A percentile compares a stretch with the other conserved stretches of the same genome.
Conservation (phyloP, 257 asterid genomes). For the Salvia hispanica region DNA sequence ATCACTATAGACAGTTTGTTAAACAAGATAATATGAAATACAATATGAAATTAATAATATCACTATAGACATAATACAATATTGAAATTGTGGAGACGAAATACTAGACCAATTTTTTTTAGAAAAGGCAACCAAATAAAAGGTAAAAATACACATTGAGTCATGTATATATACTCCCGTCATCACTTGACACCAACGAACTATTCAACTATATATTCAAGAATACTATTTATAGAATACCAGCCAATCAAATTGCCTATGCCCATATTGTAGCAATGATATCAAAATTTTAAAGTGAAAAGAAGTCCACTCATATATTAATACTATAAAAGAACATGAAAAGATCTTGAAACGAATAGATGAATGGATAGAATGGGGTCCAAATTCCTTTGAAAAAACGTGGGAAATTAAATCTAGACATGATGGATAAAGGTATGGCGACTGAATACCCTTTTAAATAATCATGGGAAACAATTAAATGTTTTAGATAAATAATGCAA, state of each 20-base stretch:
- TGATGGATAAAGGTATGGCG: slow-evolving; percentile 34
- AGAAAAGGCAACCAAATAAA: too few species aligned
- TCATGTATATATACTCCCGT: slow-evolving; percentile 7
- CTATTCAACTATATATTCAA: background rate
- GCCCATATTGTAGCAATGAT: slow-evolving; percentile 22
- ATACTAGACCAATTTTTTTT: too few species aligned
- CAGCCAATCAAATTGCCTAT: slow-evolving; percentile 24
- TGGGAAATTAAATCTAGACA: slow-evolving; percentile 45
- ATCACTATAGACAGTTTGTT: too few species aligned
- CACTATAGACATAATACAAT: too few species aligned
- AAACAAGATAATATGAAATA: too few species aligned
- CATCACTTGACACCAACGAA: slow-evolving; percentile 15
- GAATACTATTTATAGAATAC: background rate
- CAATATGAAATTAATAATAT: too few species aligned
- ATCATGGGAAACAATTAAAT: slow-evolving; percentile 15
- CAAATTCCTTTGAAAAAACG: slow-evolving; percentile 41
- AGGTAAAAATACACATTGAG: too few species aligned
- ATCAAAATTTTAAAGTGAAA: background rate
- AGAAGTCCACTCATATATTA: background rate
- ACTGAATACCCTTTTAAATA: slow-evolving; percentile 24
- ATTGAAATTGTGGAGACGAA: too few species aligned
- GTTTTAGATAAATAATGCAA: slow-evolving; percentile 28
- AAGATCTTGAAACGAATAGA: slow-evolving; percentile 12
- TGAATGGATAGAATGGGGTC: slow-evolving; percentile 40
- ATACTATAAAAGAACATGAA: background rate